Conservation (phyloP, 2,329 filamentous ascomycete species). For the Verticillium nubilum region DNA sequence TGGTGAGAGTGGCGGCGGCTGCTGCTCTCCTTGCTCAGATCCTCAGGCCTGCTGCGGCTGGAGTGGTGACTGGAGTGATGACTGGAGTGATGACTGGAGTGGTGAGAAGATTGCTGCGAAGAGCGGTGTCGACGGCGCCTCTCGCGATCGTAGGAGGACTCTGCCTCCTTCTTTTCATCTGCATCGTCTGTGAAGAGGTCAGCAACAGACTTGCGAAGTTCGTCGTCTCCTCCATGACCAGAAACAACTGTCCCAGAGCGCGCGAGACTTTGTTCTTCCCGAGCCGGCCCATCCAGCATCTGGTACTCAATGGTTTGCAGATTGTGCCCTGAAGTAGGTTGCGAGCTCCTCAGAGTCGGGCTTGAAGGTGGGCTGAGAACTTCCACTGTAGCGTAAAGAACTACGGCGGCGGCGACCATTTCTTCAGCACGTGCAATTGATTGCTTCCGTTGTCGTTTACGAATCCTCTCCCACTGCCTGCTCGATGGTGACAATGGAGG, state of each 20-base stretch:
- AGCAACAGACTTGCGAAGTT: conserved; percentile 43
- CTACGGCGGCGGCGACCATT: conserved; percentile 46
- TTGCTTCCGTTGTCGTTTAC: conserved; percentile 38
- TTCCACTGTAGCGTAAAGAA: conserved; percentile 47
- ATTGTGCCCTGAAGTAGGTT: background rate
- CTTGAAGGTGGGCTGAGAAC: conserved; percentile 36
- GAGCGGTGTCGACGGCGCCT: conserved; percentile 35
- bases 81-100: conserved; percentile 24
- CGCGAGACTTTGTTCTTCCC: conserved; percentile 15
- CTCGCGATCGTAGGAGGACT: conserved; percentile 25
- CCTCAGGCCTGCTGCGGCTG: conserved; percentile 26
- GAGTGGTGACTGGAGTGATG: conserved; percentile 26
- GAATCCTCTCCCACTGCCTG: conserved; percentile 34
- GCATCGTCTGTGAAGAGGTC: conserved; percentile 51
- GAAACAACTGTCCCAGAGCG: background rate
- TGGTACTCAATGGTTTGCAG: background rate
- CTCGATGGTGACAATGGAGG: conserved; percentile 26
- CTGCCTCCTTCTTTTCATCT: conserved; percentile 18
- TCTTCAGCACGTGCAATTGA: conserved; percentile 45
- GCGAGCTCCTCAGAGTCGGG: conserved; percentile 12
- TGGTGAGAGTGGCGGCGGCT: conserved; percentile 18
- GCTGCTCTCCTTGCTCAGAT: conserved; percentile 20
- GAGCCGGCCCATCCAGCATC: conserved; percentile 13
- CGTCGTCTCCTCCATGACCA: conserved; percentile 24
- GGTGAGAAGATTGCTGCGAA: conserved; percentile 28